These are phyloP conservation scores for Paecilomyces dactylethromorphus DNA, from an alignment of 2,329 filamentous ascomycete genomes.

Conservation along the genomic window DNA sequence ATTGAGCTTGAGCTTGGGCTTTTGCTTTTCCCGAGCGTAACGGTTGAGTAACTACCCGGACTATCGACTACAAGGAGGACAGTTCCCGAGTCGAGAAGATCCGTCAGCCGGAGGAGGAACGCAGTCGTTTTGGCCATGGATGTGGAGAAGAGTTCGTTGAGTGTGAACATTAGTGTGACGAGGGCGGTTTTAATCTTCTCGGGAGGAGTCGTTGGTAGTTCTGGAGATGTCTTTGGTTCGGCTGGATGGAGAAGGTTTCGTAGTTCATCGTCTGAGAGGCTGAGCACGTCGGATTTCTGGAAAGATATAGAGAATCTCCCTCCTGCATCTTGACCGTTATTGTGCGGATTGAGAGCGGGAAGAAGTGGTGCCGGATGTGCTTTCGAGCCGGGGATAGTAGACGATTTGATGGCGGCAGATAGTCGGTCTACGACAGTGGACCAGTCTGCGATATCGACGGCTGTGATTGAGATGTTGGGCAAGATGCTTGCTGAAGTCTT, in stretches of 20 bases:
- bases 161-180: constrained; percentile 82
- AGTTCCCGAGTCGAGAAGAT: constrained; percentile 50
- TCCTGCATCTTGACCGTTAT: not conserved
- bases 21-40: constrained; percentile 56
- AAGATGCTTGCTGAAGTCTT: not conserved
- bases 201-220: not conserved
- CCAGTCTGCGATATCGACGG: constrained; percentile 85
- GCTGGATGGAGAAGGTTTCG: constrained; percentile 18
- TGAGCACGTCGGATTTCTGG: constrained; percentile 46
- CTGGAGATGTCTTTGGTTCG: not conserved
- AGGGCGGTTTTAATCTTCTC: constrained; percentile 40
- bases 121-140: constrained; percentile 69
- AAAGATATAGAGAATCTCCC: constrained; percentile 33
- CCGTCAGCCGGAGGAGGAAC: constrained; percentile 65
- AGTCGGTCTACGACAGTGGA: constrained; percentile 54
- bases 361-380: constrained; percentile 24
- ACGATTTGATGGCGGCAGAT: constrained; percentile 44
- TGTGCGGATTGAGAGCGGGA: not conserved
- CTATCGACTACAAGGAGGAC: constrained; percentile 84
- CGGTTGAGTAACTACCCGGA: constrained; percentile 84
- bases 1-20: not conserved
- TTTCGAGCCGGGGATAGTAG: constrained; percentile 20
- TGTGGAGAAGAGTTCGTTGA: constrained; percentile 87
- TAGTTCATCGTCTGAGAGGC: constrained; percentile 30
- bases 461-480: constrained; percentile 43